Evolutionary conservation across 352 stramenopile species (phyloP).

Genomic region (Phytophthora lateralis): DNA sequence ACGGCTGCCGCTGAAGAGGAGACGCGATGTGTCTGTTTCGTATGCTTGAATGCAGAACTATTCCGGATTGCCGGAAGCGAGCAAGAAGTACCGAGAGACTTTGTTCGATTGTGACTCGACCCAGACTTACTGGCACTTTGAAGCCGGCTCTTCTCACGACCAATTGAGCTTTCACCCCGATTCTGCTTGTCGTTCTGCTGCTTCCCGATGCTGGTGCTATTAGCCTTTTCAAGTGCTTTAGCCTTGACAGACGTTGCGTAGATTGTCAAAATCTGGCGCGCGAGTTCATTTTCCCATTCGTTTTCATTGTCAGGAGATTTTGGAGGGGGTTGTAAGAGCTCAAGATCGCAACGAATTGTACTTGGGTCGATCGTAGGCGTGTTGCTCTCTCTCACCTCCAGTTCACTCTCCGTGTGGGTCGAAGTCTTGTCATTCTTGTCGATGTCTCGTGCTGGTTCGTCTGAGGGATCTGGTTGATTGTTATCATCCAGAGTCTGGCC

Average conservation of each 20-base stretch:
- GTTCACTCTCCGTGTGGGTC: not conserved
- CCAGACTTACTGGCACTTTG: not conserved
- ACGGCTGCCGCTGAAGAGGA: constrained; percentile 29
- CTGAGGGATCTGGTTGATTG: not conserved
- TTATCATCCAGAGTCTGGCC: not conserved
- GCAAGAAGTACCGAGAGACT: constrained; percentile 15
- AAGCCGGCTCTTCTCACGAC: constrained; percentile 1
- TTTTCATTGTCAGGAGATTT: constrained; percentile 63
- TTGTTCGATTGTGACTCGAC: not conserved
- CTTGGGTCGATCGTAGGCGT: not conserved
- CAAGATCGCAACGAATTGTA: constrained; percentile 47
- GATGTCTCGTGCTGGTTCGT: not conserved
- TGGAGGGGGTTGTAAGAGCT: constrained; percentile 56
- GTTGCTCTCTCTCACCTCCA: not conserved
- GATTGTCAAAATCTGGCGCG: constrained; percentile 88
- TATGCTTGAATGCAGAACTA: not conserved
- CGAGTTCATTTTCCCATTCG: constrained; percentile 92
- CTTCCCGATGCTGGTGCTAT: constrained; percentile 4
- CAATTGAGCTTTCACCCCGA: not conserved
- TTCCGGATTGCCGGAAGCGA: constrained; percentile 28
- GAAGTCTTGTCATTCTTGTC: not conserved
- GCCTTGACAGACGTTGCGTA: constrained; percentile 81
- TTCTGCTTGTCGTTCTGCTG: constrained; percentile 6
- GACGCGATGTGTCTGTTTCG: constrained; percentile 2
- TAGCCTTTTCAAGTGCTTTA: constrained; percentile 41